Percentiles rank a stretch among this genome's conserved stretches.
Conservation (phyloP, 805 yeast genomes). For the Lipomyces orientalis region DNA sequence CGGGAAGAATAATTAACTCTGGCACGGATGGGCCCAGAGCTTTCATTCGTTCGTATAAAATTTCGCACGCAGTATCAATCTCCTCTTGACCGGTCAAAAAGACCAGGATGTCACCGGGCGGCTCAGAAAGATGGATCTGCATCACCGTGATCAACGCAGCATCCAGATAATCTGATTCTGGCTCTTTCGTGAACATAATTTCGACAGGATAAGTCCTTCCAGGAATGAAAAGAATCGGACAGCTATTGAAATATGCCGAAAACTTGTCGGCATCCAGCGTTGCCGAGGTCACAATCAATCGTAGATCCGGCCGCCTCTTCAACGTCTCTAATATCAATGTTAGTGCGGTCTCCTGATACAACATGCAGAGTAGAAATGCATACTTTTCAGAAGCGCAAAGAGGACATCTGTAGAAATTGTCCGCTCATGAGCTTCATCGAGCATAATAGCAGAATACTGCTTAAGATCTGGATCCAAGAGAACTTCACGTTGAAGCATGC, state of each 20-base stretch:
- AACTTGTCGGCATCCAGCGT: constrained; percentile 91
- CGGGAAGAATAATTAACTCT: constrained; percentile 77
- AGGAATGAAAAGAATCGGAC: constrained; percentile 88
- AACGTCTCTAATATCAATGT: constrained; percentile 50
- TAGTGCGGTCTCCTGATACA: neutral
- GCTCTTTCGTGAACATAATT: constrained; percentile 78
- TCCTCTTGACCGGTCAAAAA: constrained; percentile 97
- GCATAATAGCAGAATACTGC: constrained; percentile 79
- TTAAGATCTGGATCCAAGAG: constrained; percentile 71
- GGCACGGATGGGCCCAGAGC: constrained; percentile 63
- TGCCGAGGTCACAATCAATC: constrained; percentile 86
- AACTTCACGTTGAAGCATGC: constrained; percentile 88
- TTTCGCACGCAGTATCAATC: constrained; percentile 83
- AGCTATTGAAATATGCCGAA: constrained; percentile 76
- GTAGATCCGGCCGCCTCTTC: constrained; percentile 68
- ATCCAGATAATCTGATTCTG: constrained; percentile 88
- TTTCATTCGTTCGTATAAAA: constrained; percentile 67
- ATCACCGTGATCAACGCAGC: constrained; percentile 88
- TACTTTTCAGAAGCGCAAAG: constrained; percentile 74
- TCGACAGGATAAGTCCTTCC: constrained; percentile 95
- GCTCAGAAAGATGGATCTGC: constrained; percentile 77
- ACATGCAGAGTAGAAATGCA: neutral
- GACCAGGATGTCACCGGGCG: constrained; percentile 82
- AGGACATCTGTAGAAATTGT: constrained; percentile 89
- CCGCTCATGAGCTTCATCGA: constrained; percentile 97